Evolutionary conservation across 2,329 filamentous ascomycete species (phyloP), one percentile per base, ranked within the genome.

Genomic region (Diaporthe velutina): DNA sequence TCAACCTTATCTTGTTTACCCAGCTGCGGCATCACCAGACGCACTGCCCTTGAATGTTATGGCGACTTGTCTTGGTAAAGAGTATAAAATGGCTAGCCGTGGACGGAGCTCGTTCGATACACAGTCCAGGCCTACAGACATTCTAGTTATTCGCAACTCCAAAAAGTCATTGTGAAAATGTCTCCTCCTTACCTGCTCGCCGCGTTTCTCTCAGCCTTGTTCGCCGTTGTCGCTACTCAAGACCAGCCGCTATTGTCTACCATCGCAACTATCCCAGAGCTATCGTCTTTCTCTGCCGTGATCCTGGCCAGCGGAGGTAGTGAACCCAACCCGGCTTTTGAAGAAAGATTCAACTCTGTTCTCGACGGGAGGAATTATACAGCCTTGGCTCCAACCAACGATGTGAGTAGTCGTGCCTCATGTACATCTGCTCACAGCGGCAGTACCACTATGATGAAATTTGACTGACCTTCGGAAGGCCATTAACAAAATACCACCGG

Each of bases 311-410:
- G 61, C 28, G 71, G 71, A 13, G 61, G 71, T 17, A 58, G 35
- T 60, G 8, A 48, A 33, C 71, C 35, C 13, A 73, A 73, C 54
- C 71, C 71, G 17, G 71, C 71, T 19, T 45, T 73, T 30, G 58
- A 73, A 66, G 71, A 73, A 35, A 45, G 71, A 19, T 73, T 73
- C 48, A 73, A 73, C 25, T 73, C 71, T n/a, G 33, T 48, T 17
- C 71, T 73, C 25, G 61, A 73, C 19, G 15, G 61, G 4, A 66
- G 71, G 19, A 70, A 73, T 9, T 73, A 73, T 25, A 73, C 71
- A 3, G 71, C 71, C 52, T 58, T 73, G 15, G 61, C 61, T 13
- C 71, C 71, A 30, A 68, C 61, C 22, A 60, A 73, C 25, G 71
- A 60, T 40, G 71, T 73, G 54, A 60, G 71, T 67, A 40, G 15